These are phyloP conservation scores for Colletotrichum acutatum DNA, from an alignment of 2,329 filamentous ascomycete species.

Conservation along the genomic window DNA sequence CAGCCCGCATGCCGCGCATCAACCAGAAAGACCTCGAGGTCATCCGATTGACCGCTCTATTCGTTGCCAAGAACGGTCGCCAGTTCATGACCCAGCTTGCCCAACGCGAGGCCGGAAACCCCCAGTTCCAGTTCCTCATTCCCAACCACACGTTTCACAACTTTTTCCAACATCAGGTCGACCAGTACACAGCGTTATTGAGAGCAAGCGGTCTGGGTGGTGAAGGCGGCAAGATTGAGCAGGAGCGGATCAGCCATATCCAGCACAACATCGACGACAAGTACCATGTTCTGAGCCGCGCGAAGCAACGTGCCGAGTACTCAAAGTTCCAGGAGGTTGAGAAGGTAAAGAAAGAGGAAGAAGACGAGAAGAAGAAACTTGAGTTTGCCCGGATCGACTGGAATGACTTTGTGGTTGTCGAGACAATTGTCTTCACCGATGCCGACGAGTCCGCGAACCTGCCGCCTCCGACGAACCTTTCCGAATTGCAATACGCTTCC, in stretches of 20 bases:
- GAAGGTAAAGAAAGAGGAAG: slow-evolving; percentile 88
- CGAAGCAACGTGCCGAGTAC: slow-evolving; percentile 89
- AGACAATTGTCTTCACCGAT: slow-evolving; percentile 93
- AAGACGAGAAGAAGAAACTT: slow-evolving; percentile 82
- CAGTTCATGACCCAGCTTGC: slow-evolving; percentile 91
- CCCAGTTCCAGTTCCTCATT: slow-evolving; percentile 95
- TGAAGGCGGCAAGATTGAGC: slow-evolving; percentile 73
- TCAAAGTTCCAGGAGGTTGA: slow-evolving; percentile 85
- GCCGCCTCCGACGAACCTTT: slow-evolving; percentile 87
- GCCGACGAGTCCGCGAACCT: slow-evolving; percentile 87
- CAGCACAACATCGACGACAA: slow-evolving; percentile 82
- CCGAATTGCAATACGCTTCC: slow-evolving; percentile 92
- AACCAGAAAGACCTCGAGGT: slow-evolving; percentile 90
- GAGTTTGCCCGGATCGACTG: slow-evolving; percentile 91
- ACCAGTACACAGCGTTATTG: slow-evolving; percentile 89
- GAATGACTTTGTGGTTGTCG: slow-evolving; percentile 96
- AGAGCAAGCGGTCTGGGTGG: slow-evolving; percentile 75
- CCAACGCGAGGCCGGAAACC: slow-evolving; percentile 89
- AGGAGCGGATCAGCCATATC: slow-evolving; percentile 78
- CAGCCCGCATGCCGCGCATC: slow-evolving; percentile 96
- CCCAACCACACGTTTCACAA: slow-evolving; percentile 96
- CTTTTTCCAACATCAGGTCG: slow-evolving; percentile 91
- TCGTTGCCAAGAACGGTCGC: slow-evolving; percentile 91
- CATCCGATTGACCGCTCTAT: slow-evolving; percentile 83
- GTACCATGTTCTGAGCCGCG: slow-evolving; percentile 81